Base-by-base conservation (phyloP, 352 stramenopile genomes). In the Globisporangium nodosum region DNA sequence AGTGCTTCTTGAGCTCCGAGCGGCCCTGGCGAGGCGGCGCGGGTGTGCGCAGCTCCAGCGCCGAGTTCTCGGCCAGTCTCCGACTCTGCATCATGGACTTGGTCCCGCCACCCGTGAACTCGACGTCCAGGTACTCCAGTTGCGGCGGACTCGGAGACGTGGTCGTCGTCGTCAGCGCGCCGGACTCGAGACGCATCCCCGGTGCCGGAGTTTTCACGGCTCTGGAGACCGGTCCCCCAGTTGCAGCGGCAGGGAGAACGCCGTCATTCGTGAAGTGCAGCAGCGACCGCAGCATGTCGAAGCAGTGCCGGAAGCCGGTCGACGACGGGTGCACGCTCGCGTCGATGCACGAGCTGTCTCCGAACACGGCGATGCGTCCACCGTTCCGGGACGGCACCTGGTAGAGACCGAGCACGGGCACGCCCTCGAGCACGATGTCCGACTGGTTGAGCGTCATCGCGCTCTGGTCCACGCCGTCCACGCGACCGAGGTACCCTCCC, bases 321-420 rank as follows among this genome's bases (percentile, higher is more conserved):
- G 62, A 37, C 37, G 62, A 18, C 40, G 49, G 50, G 40, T 90
- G 76, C 5, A 77, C 77, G 33, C 74, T 87, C 6, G 78, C 73
- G 40, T 92, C 83, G 16, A 92, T 64, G 55, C 80, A 92, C 18
- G 80, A 85, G 15, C 70, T 85, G 59, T 92, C 83, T 11, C 83
- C 83, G 54, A 85, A 90, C 21, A 90, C 80, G 11, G 80, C 81
- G 18, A 92, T 89, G 12, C 83, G 80, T 40, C 83, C 83, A 4
- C 80, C 80, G 55, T 79, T 70, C 12, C 56, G 52, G 16, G 78
- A 80, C 2, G 81, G 79, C 16, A 91, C 68, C 30, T 89, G 61
- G 50, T 90, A 89, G 43, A 91, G 52, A 6, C 79, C 81, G n/a
- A 89, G 52, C 7, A 91, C 73, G 0, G 81, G 76, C 21, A 90